Conservation (phyloP, 208 protist species). For the Tetramitus jugosus region DNA sequence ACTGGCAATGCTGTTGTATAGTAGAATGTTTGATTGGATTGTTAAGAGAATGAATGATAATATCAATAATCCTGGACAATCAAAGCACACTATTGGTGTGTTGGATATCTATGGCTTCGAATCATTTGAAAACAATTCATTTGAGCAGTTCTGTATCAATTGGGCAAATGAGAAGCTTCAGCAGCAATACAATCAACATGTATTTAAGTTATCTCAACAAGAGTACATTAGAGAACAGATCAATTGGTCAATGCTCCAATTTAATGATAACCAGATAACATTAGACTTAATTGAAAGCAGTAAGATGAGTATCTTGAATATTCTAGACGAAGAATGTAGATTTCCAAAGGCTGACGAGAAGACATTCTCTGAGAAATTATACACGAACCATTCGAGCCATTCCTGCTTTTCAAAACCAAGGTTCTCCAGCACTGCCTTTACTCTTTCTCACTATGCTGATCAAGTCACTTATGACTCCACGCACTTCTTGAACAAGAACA, state of each 20-base stretch:
- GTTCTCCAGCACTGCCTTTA: constrained; percentile 31
- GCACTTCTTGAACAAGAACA: constrained; percentile 57
- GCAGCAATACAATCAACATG: constrained; percentile 65
- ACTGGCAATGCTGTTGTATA: constrained; percentile 57
- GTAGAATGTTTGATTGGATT: constrained; percentile 58
- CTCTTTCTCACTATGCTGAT: constrained; percentile 60
- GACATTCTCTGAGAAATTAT: constrained; percentile 40
- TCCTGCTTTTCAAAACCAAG: constrained; percentile 52
- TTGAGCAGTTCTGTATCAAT: constrained; percentile 91
- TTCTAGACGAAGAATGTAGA: constrained; percentile 66
- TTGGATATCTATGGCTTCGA: constrained; percentile 65
- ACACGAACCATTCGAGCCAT: constrained; percentile 48
- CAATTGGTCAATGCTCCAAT: constrained; percentile 60
- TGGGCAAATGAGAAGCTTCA: constrained; percentile 86
- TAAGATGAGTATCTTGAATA: constrained; percentile 55
- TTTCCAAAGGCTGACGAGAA: constrained; percentile 52
- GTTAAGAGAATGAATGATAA: constrained; percentile 57
- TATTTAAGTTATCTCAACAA: constrained; percentile 55
- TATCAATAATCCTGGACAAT: constrained; percentile 13
- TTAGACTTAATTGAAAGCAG: constrained; percentile 62
- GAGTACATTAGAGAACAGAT: constrained; percentile 58
- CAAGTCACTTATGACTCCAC: constrained; percentile 47
- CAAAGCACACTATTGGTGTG: constrained; percentile 44
- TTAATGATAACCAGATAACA: constrained; percentile 57
- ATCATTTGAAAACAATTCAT: constrained; percentile 69